phyloP scores from a whole-genome alignment of 2,329 filamentous ascomycete genomes.

The Geosmithia putterillii region DNA sequence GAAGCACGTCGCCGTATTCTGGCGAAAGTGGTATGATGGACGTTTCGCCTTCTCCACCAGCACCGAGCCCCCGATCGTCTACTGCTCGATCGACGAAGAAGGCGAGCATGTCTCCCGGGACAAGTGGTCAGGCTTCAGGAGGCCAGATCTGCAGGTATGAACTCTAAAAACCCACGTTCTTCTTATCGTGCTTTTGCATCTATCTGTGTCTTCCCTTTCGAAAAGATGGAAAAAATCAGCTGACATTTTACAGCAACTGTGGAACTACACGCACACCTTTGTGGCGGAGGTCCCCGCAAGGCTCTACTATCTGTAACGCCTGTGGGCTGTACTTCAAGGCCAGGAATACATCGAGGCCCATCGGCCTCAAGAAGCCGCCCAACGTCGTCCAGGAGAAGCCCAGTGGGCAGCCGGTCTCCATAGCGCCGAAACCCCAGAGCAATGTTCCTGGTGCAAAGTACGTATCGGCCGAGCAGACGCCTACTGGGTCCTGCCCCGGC shows the following conservation, averaged over 20 bases:
- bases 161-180: background rate
- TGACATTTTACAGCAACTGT: slow-evolving; percentile 60
- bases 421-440: slow-evolving; percentile 24
- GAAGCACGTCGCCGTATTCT: slow-evolving; percentile 12
- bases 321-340: slow-evolving; percentile 93
- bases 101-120: slow-evolving; percentile 2
- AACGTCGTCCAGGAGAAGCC: slow-evolving; percentile 30
- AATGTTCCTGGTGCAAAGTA: slow-evolving; percentile 50
- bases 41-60: slow-evolving; percentile 10
- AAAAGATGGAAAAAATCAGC: slow-evolving; percentile 1
- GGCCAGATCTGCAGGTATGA: slow-evolving; percentile 63
- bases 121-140: slow-evolving; percentile 21
- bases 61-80: slow-evolving; percentile 14
- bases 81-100: slow-evolving; percentile 7
- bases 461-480: slow-evolving; percentile 61
- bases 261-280: slow-evolving; percentile 86
- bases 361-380: slow-evolving; percentile 72
- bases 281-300: slow-evolving; percentile 87
- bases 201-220: background rate
- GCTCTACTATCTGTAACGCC: slow-evolving; percentile 93
- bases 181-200: background rate
- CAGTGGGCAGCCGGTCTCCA: slow-evolving; percentile 20
- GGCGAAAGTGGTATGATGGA: slow-evolving; percentile 12
- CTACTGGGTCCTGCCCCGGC: slow-evolving; percentile 84
- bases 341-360: slow-evolving; percentile 80